Base-by-base conservation (phyloP, 805 yeast species). In the Groenewaldozyma salmanticensis region DNA sequence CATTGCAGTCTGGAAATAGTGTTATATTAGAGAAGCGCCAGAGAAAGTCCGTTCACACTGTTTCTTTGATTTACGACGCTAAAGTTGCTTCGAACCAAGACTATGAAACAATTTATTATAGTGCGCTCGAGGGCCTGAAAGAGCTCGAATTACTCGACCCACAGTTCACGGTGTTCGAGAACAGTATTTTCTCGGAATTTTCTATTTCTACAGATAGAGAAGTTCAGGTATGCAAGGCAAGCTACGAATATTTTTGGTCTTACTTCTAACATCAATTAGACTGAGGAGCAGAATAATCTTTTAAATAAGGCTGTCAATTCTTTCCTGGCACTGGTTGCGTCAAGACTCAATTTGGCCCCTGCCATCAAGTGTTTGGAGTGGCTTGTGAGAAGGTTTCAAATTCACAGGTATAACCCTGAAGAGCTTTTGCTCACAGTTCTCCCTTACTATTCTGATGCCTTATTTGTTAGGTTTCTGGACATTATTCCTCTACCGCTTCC, bases 1-100 rank as follows among this genome's bases (percentile, higher is more conserved):
- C 72, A 31, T 77, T 90, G 49, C 49, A 54, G 42, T 53, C 63
- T 18, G 72, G 70, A 44, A 73, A 70, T 45, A 76, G 75, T 39
- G 76, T 81, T 36, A 75, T 90, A 27, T 75, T 83, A 40, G 96
- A 90, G 58, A 75, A 96, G 60, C 87, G 87, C 61, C 71, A 75
- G 52, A 72, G 96, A 60, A 84, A 87, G 47, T 83, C 81, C 60
- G 66, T 87, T 43, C 98, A 92, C 57, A 77, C 94, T 31, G 79
- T 85, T 31, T 92, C 98, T 37, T 74, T 92, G 49, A 72, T 92
- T 21, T 88, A 81, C 59, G 94, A 85, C 33, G 71, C 95, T 6
- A 77, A 80, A 52, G 78, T 77, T 46, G 98, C 98, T 15, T 84
- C 94, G n/a, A 74, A 88, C 27, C 97, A 92, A 65, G 98, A 92